Base-by-base conservation (phyloP, 1,284 basidiomycete genomes). In the Rhodotorula mucilaginosa region DNA sequence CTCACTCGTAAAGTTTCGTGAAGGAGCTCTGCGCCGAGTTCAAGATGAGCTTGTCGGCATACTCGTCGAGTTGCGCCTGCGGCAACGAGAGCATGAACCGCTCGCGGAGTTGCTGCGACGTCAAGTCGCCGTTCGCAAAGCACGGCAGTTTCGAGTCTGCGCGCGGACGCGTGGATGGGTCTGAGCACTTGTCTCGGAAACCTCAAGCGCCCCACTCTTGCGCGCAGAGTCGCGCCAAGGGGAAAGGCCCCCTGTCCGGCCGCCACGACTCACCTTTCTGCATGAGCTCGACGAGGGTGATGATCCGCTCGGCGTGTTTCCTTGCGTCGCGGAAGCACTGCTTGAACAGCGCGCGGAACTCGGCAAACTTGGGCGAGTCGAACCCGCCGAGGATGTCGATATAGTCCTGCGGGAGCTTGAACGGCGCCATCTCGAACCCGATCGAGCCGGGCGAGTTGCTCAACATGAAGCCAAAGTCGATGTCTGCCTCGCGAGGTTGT, bases 391-490 rank as follows among this genome's bases (percentile, higher is more conserved):
- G 85, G 56, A 99, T 92, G 78, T 99, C 96, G 64, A 99, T 87
- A 82, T 99, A 99, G 81, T 99, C 96, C 79, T 85, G 80, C n/a
- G 94, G 90, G 44, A 99, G 84, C 82, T 99, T 99, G 86, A 99
- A 99, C 2, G 97, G 97, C 7, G 97, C 95, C 19, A 95, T 96
- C 83, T 99, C 97, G 80, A 99, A 99, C 34, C 96, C 93, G 75
- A 99, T 91, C 79, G 95, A 97, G 19, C 96, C 96, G 0, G 97
- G 97, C 8, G 93, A 94, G 81, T 97, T 97, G 52, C 90, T 92
- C 64, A 99, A 86, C 86, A 99, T 97, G 84, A 99, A 99, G 0
- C 97, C 97, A 81, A 99, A 99, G 82, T 99, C 97, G 76, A 98
- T 98, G 81, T 98, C 79, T 80, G 67, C 48, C 1, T 4, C 21